A percentile compares a stretch with the other conserved stretches of the same genome.
Conservation (phyloP, 305 asterid species). For the Fraxinus nigra region DNA sequence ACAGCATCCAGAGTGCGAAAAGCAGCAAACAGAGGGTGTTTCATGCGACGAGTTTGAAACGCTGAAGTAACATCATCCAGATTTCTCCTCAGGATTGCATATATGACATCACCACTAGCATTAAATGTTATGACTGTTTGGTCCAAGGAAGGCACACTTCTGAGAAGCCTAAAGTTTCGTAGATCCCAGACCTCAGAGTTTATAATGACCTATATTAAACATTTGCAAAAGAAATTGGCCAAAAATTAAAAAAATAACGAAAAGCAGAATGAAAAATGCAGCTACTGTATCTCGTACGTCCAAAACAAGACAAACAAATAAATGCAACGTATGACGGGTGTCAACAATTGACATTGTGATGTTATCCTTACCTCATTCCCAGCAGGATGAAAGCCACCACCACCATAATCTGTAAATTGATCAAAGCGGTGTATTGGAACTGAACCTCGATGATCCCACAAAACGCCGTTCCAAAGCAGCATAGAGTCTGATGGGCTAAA, state of each 20-base stretch:
- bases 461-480: conserved; percentile 94
- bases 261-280: background rate
- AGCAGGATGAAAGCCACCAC: conserved; percentile 99
- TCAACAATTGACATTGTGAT: background rate
- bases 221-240: background rate
- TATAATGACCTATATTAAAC: conserved; percentile 67
- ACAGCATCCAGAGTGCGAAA: conserved; percentile 96
- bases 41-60: conserved; percentile 74
- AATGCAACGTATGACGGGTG: background rate
- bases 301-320: background rate
- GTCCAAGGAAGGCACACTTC: conserved; percentile 84
- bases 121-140: conserved; percentile 86
- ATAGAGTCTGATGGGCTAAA: conserved; percentile 76
- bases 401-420: conserved; percentile 88
- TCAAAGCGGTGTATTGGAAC: conserved; percentile 82
- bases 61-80: conserved; percentile 89
- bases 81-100: conserved; percentile 87
- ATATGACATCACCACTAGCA: conserved; percentile 86
- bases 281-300: background rate
- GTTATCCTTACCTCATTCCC: conserved; percentile 78
- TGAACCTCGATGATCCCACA: conserved; percentile 86
- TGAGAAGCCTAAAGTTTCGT: conserved; percentile 76
- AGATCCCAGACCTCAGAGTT: conserved; percentile 99
- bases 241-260: background rate
- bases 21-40: conserved; percentile 89